Conservation (phyloP, 31 red algal species). For the Asparagopsis taxiformis region DNA sequence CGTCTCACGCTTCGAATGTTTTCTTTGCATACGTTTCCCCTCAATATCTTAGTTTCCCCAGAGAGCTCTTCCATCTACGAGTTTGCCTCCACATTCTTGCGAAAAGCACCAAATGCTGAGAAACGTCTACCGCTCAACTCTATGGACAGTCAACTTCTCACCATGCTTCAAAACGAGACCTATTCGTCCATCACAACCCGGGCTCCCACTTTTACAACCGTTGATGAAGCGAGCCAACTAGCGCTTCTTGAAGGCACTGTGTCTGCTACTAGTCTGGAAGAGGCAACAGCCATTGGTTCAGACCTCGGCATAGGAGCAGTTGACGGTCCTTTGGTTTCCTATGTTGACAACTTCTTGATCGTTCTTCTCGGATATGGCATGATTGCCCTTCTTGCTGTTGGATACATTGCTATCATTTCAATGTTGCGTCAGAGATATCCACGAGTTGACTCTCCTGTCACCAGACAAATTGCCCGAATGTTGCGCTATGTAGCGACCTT, state of each 20-base stretch:
- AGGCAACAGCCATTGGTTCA: not conserved
- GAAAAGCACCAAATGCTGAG: not conserved
- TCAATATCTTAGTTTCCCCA: not conserved
- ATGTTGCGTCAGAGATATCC: constrained; percentile 62
- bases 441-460: constrained; percentile 49
- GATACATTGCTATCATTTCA: constrained; percentile 56
- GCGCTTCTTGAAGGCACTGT: not conserved
- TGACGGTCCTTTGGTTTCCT: constrained; percentile 5
- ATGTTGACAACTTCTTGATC: constrained; percentile 66
- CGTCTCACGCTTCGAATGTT: constrained; percentile 60
- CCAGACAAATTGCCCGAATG: constrained; percentile 44
- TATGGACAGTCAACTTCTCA: not conserved
- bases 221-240: not conserved
- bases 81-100: not conserved
- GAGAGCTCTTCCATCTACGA: not conserved
- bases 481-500: constrained; percentile 68
- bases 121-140: too few species aligned
- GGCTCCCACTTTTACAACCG: not conserved
- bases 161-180: not conserved
- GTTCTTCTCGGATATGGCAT: constrained; percentile 85
- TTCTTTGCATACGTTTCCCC: constrained; percentile 30
- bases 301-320: not conserved
- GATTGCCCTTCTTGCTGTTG: constrained; percentile 54
- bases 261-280: not conserved
- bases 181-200: not conserved